phyloP scores from a whole-genome alignment of 2,329 filamentous ascomycete genomes.

The Aschersonia sp. region DNA sequence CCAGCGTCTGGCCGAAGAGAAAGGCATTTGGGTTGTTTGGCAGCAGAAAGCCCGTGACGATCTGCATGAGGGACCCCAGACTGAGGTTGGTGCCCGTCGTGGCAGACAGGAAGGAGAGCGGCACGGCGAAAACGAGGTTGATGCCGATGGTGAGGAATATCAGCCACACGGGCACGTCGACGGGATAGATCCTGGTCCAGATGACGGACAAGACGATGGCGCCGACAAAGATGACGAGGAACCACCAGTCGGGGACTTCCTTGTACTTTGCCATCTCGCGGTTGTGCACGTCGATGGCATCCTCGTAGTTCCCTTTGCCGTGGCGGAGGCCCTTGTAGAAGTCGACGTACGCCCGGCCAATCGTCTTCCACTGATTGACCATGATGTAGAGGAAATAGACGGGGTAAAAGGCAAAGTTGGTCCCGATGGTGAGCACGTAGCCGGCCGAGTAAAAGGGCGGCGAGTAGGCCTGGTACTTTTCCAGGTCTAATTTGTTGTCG shows the following conservation, averaged over 20 bases:
- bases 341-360: slow-evolving; percentile 21
- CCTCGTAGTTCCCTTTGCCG: slow-evolving; percentile 24
- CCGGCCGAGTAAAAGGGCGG: slow-evolving; percentile 28
- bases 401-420: slow-evolving; percentile 28
- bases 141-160: slow-evolving; percentile 26
- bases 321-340: slow-evolving; percentile 23
- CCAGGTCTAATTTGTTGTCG: slow-evolving; percentile 22
- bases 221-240: slow-evolving; percentile 20
- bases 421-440: slow-evolving; percentile 24
- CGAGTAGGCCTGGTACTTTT: slow-evolving; percentile 25
- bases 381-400: slow-evolving; percentile 28
- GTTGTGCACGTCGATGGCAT: slow-evolving; percentile 25
- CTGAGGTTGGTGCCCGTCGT: slow-evolving; percentile 28
- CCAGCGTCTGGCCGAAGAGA: slow-evolving; percentile 11
- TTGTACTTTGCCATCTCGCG: slow-evolving; percentile 24
- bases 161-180: slow-evolving; percentile 20
- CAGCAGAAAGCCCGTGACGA: slow-evolving; percentile 18
- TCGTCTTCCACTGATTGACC: slow-evolving; percentile 14
- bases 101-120: slow-evolving; percentile 26
- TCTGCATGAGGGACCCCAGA: slow-evolving; percentile 25
- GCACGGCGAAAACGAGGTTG: slow-evolving; percentile 24
- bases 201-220: slow-evolving; percentile 16
- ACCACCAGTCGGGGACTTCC: slow-evolving; percentile 33
- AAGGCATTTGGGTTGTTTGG: slow-evolving; percentile 11
- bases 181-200: slow-evolving; percentile 13